A percentile compares a stretch with the other conserved stretches of the same genome.
These are phyloP conservation scores for Sequoiadendron giganteum DNA, from an alignment of 75 land plant species.

Conservation along the genomic window DNA sequence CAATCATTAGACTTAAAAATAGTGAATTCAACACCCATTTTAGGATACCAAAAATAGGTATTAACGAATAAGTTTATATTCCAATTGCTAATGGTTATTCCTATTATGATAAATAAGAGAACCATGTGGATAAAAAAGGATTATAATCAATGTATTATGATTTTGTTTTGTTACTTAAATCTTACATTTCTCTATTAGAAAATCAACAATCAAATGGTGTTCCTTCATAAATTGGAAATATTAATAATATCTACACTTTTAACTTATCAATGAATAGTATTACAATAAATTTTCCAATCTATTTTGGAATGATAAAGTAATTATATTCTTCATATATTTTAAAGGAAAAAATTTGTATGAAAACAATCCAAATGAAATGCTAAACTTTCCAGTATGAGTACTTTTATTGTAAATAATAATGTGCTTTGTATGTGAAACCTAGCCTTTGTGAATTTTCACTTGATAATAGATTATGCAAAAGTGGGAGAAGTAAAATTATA, in stretches of 20 bases:
- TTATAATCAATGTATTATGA: not conserved
- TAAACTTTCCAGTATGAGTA: not conserved
- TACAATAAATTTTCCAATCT: not conserved
- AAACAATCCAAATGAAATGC: not conserved
- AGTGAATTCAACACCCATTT: too few relatives aligned
- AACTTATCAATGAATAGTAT: constrained; percentile 12
- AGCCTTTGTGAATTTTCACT: too few relatives aligned
- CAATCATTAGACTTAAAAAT: too few relatives aligned
- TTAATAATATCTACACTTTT: not conserved
- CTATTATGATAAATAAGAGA: not conserved
- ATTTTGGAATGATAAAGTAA: not conserved
- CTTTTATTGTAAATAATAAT: constrained; percentile 7
- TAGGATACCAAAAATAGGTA: too few relatives aligned
- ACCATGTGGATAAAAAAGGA: not conserved
- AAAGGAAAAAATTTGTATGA: not conserved
- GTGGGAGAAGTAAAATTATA: not conserved
- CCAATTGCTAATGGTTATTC: too few relatives aligned
- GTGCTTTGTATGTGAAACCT: not conserved
- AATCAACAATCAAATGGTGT: constrained; percentile 9
- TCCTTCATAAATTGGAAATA: constrained; percentile 1
- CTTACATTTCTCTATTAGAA: not conserved
- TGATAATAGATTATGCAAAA: too few relatives aligned
- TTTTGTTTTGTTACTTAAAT: not conserved
- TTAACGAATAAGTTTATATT: too few relatives aligned
- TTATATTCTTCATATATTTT: not conserved